A percentile compares a stretch with the other conserved stretches of the same genome.
phyloP scores from a whole-genome alignment of 2,329 filamentous ascomycete species.

The Neonectria magnoliae region DNA sequence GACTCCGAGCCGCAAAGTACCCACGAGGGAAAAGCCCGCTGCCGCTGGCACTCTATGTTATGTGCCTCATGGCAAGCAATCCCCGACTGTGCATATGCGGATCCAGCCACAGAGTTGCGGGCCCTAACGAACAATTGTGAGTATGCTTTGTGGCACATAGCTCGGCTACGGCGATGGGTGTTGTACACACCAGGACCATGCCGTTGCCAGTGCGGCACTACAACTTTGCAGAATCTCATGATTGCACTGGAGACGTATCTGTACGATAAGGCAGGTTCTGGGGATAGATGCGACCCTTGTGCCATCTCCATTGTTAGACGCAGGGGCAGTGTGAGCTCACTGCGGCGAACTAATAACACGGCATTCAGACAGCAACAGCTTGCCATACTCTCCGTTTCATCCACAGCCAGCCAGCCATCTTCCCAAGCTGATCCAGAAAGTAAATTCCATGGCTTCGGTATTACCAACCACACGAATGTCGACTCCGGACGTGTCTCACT shows the following conservation, averaged over 20 bases:
- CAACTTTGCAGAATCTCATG: neutral
- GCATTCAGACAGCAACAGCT: neutral
- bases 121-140: neutral
- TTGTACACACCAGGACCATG: conserved; percentile 1
- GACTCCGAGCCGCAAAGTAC: neutral
- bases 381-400: neutral
- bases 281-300: neutral
- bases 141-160: conserved; percentile 7
- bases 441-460: conserved; percentile 9
- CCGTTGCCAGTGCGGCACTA: neutral
- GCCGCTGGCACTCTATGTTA: neutral
- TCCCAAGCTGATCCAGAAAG: neutral
- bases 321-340: neutral
- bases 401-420: neutral
- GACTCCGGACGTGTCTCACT: neutral
- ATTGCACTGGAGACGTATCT: neutral
- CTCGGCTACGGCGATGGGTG: neutral
- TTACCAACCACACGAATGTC: neutral
- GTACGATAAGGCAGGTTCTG: neutral
- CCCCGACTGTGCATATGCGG: conserved; percentile 13
- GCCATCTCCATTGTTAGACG: neutral
- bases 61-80: conserved; percentile 1
- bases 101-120: conserved; percentile 6
- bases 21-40: neutral
- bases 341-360: neutral